A percentile compares a stretch with the other conserved stretches of the same genome.
phyloP scores from a whole-genome alignment of 495 filamentous ascomycete species.

The Apodospora peruviana region DNA sequence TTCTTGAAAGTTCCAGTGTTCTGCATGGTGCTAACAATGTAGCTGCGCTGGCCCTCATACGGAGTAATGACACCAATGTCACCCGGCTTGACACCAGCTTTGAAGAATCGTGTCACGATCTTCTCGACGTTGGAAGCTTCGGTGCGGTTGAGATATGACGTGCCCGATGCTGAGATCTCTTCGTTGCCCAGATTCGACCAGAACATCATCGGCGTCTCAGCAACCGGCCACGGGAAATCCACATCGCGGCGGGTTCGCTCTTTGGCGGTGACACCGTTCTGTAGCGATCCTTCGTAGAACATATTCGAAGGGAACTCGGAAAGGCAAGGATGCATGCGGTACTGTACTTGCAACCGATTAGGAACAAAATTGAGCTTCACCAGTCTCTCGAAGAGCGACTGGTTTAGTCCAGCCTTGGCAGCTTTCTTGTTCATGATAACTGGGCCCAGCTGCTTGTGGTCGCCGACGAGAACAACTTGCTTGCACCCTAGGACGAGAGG shows the following conservation, averaged over 20 bases:
- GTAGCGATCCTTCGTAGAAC: slow-evolving; percentile 97
- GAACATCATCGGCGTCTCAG: slow-evolving; percentile 98
- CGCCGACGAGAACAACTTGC: slow-evolving; percentile 94
- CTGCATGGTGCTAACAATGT: slow-evolving; percentile 98
- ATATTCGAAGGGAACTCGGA: slow-evolving; percentile 99
- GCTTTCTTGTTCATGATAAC: slow-evolving; percentile 99
- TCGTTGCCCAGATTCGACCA: slow-evolving; percentile 98
- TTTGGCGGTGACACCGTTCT: slow-evolving; percentile 91
- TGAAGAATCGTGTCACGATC: slow-evolving; percentile 98
- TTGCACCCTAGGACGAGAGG: slow-evolving; percentile 96
- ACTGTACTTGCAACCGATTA: slow-evolving; percentile 93
- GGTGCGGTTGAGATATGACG: slow-evolving; percentile 95
- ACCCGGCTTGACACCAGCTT: slow-evolving; percentile 86
- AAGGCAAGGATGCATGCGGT: slow-evolving; percentile 98
- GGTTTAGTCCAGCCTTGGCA: slow-evolving; percentile 93
- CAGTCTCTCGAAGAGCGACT: slow-evolving; percentile 94
- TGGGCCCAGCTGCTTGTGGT: slow-evolving; percentile 96
- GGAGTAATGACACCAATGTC: slow-evolving; percentile 98
- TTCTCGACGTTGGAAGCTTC: slow-evolving; percentile 97
- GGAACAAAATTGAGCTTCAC: slow-evolving; percentile 90
- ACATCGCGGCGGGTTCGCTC: slow-evolving; percentile 88
- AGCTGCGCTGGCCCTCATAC: slow-evolving; percentile 97
- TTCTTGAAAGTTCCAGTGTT: slow-evolving; percentile 96
- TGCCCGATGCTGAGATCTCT: slow-evolving; percentile 96
- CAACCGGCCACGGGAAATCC: slow-evolving; percentile 96